Conservation (phyloP, 768 basidiomycete genomes). For the Hypholoma sublateritium region DNA sequence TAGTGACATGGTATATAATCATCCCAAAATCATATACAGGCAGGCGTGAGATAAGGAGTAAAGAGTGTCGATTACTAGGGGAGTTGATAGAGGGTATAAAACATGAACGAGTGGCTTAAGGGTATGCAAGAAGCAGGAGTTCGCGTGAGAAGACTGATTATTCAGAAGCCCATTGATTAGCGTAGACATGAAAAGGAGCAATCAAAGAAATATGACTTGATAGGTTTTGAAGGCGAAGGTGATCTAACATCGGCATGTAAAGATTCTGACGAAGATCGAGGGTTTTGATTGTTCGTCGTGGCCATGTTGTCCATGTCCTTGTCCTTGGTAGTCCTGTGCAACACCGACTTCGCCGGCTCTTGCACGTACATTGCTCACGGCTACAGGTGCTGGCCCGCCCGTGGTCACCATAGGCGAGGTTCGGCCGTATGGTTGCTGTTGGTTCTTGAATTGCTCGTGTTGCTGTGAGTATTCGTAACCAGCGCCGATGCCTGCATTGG, state of each 20-base stretch:
- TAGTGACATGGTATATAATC: conserved; percentile 22
- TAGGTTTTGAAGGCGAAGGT: background rate
- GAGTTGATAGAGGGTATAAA: conserved; percentile 18
- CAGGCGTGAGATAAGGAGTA: conserved; percentile 29
- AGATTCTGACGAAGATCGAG: conserved; percentile 55
- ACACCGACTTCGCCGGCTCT: conserved; percentile 67
- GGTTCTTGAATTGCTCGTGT: conserved; percentile 59
- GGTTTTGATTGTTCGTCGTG: conserved; percentile 39
- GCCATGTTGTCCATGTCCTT: conserved; percentile 54
- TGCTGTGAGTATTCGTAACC: conserved; percentile 59
- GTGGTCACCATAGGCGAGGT: conserved; percentile 81
- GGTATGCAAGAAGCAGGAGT: conserved; percentile 17
- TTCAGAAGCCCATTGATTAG: conserved; percentile 9
- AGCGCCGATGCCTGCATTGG: conserved; percentile 47
- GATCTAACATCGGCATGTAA: conserved; percentile 75
- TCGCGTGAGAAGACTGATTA: conserved; percentile 14
- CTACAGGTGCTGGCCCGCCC: conserved; percentile 66
- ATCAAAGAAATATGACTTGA: conserved; percentile 10
- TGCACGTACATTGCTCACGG: conserved; percentile 71
- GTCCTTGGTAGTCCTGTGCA: conserved; percentile 54
- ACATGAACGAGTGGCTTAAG: conserved; percentile 16
- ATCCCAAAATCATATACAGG: conserved; percentile 24
- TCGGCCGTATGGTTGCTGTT: conserved; percentile 64
- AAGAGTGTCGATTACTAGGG: conserved; percentile 18
- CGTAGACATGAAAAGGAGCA: conserved; percentile 13